Conservation (phyloP, 106 monocot species). For the Acorus gramineus region DNA sequence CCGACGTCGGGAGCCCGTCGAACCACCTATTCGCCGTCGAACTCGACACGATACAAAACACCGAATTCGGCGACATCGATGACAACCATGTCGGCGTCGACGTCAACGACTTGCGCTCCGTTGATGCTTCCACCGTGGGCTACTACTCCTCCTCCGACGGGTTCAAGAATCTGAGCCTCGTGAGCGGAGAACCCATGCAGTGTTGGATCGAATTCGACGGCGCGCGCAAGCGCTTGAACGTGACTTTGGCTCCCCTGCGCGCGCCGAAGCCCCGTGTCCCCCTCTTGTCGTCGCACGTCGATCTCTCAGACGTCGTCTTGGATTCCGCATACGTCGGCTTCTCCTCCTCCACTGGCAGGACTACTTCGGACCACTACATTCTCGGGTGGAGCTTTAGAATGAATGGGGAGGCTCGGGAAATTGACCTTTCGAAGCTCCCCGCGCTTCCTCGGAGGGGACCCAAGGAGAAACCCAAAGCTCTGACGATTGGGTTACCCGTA, state of each 20-base stretch:
- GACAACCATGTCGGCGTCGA: slow-evolving; percentile 12
- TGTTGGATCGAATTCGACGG: slow-evolving; percentile 10
- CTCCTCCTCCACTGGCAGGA: slow-evolving; percentile 3
- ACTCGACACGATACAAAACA: slow-evolving; percentile 7
- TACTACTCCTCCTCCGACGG: slow-evolving; percentile 1
- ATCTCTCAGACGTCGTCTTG: neutral
- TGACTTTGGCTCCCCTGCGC: slow-evolving; percentile 2
- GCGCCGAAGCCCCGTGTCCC: neutral
- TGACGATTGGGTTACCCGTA: neutral
- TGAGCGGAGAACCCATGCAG: slow-evolving; percentile 8
- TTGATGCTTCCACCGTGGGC: neutral
- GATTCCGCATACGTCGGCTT: slow-evolving; percentile 8
- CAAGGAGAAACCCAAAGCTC: neutral
- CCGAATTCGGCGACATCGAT: slow-evolving; percentile 11
- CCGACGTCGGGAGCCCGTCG: neutral
- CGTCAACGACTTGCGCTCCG: neutral
- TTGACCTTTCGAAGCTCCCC: slow-evolving; percentile 7
- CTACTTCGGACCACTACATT: neutral
- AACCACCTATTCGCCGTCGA: slow-evolving; percentile 8
- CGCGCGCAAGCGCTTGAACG: neutral
- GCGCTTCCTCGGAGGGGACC: neutral
- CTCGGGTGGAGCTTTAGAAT: slow-evolving; percentile 11
- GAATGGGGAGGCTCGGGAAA: neutral
- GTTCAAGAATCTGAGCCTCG: slow-evolving; percentile 3
- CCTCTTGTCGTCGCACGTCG: neutral